A percentile compares a stretch with the other conserved stretches of the same genome.
These are phyloP conservation scores for Tylopilus sp. DNA, from an alignment of 1,284 basidiomycete species.

Conservation along the genomic window DNA sequence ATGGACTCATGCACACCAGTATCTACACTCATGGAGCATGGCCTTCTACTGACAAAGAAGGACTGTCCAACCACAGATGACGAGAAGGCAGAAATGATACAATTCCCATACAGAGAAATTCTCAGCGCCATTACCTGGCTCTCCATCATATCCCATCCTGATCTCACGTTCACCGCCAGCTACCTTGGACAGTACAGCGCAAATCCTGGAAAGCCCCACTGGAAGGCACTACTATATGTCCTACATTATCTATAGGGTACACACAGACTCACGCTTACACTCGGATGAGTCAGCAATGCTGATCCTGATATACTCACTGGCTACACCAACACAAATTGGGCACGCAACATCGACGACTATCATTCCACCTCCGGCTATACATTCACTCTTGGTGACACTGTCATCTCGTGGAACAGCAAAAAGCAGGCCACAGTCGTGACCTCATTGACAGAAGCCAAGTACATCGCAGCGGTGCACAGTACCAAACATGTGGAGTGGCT, in stretches of 20 bases:
- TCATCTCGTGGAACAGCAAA: too few species aligned
- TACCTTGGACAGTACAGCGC: conserved; percentile 3
- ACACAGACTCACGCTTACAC: background rate
- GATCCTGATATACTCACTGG: too few species aligned
- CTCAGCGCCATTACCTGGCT: conserved; percentile 7
- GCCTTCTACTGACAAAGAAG: background rate
- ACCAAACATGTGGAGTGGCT: too few species aligned
- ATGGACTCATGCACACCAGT: background rate
- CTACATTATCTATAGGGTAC: too few species aligned
- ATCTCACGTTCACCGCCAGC: background rate
- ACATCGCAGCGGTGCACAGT: too few species aligned
- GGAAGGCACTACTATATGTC: background rate
- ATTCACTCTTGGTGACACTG: too few species aligned
- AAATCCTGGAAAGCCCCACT: conserved; percentile 2
- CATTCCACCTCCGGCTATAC: too few species aligned
- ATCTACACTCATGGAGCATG: background rate
- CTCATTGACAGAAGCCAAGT: too few species aligned
- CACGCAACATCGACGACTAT: too few species aligned
- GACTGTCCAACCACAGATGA: background rate
- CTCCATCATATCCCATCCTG: background rate
- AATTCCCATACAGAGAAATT: background rate
- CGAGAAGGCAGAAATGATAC: background rate
- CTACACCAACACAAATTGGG: too few species aligned
- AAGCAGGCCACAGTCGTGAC: too few species aligned
- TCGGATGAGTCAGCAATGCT: too few species aligned